Conservation (phyloP, 352 stramenopile genomes). For the Phytopythium mirpurense region DNA sequence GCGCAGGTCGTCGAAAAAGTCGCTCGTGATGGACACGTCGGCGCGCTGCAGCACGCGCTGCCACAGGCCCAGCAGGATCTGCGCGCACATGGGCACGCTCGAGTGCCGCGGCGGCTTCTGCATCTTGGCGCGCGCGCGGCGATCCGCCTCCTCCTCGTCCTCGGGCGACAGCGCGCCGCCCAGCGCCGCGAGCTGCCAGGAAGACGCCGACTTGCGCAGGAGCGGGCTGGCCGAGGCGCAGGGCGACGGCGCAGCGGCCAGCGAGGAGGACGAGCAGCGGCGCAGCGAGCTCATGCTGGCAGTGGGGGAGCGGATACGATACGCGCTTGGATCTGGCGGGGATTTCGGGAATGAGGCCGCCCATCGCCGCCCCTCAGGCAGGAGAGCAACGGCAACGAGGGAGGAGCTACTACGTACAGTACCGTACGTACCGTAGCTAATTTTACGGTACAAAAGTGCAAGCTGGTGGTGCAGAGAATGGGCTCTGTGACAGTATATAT, state of each 20-base stretch:
- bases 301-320: too few species aligned
- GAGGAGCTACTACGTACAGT: neutral
- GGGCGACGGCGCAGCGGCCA: neutral
- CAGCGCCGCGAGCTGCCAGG: constrained; percentile 40
- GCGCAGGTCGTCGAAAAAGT: constrained; percentile 67
- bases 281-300: neutral
- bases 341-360: too few species aligned
- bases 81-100: constrained; percentile 60
- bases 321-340: too few species aligned
- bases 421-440: neutral
- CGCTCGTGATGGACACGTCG: constrained; percentile 52
- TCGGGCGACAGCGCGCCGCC: constrained; percentile 11
- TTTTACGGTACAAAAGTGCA: constrained; percentile 6
- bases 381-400: too few species aligned
- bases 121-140: constrained; percentile 16
- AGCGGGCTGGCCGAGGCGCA: neutral
- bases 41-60: constrained; percentile 51
- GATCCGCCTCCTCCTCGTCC: constrained; percentile 37
- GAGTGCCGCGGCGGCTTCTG: constrained; percentile 60
- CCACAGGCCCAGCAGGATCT: constrained; percentile 63
- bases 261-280: neutral
- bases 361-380: too few species aligned
- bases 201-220: constrained; percentile 54
- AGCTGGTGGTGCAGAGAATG: neutral
- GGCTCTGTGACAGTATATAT: constrained; percentile 1